Conservation (phyloP, 106 monocot species). For the Allium sativum region DNA sequence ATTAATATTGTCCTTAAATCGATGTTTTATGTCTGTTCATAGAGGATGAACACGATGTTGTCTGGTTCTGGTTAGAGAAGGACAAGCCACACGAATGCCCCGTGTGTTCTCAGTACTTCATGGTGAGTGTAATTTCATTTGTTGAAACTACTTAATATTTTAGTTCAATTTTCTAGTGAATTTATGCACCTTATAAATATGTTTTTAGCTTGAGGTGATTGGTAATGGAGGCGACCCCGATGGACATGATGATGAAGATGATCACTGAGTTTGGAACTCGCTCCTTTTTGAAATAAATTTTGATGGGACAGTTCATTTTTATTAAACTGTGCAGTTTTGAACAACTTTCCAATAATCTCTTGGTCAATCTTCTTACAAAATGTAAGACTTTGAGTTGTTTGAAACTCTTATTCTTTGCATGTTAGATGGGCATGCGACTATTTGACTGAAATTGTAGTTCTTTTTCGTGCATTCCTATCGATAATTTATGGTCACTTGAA, state of each 20-base stretch:
- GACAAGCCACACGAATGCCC: constrained; percentile 91
- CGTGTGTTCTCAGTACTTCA: constrained; percentile 83
- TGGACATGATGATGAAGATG: constrained; percentile 55
- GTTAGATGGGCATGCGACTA: no score
- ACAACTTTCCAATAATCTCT: not conserved
- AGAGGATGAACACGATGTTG: constrained; percentile 96
- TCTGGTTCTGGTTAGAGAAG: constrained; percentile 96
- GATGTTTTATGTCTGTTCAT: constrained; percentile 5
- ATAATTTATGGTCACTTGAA: no score
- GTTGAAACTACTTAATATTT: not conserved
- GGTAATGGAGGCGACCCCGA: constrained; percentile 70
- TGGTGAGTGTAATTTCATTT: constrained; percentile 31
- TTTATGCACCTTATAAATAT: no score
- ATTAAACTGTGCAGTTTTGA: constrained; percentile 19
- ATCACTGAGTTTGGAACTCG: constrained; percentile 7
- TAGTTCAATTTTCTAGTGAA: not conserved
- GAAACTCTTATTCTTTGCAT: no score
- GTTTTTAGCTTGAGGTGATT: constrained; percentile 59
- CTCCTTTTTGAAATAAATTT: constrained; percentile 15
- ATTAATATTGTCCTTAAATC: not conserved
- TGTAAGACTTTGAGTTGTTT: no score
- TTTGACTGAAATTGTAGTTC: no score
- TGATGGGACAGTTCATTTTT: constrained; percentile 8
- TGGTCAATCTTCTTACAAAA: not conserved
- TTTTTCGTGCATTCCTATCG: no score